Conservation (phyloP, 768 basidiomycete genomes). For the Mycena galopus region DNA sequence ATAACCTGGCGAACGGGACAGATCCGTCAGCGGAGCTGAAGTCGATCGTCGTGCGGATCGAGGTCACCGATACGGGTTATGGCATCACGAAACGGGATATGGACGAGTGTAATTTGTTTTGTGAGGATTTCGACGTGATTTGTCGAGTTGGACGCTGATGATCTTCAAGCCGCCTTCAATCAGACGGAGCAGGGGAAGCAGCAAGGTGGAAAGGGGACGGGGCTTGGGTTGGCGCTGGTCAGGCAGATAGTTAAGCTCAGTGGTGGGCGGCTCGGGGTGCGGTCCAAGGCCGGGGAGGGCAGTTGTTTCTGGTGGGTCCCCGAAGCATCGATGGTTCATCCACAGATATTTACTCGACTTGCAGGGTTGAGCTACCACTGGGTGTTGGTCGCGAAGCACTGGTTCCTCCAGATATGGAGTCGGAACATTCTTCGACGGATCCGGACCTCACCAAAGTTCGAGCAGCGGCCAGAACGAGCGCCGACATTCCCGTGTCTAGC, state of each 20-base stretch:
- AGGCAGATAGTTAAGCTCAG: conserved; percentile 83
- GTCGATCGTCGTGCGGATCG: conserved; percentile 85
- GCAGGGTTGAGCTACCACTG: conserved; percentile 74
- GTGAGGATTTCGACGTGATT: conserved; percentile 52
- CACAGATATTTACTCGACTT: background rate
- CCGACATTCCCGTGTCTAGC: conserved; percentile 34
- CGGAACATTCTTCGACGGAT: conserved; percentile 39
- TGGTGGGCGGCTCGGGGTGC: conserved; percentile 81
- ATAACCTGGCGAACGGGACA: conserved; percentile 58
- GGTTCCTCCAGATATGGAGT: conserved; percentile 43
- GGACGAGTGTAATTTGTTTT: conserved; percentile 77
- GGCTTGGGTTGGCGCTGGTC: conserved; percentile 81
- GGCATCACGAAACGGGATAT: conserved; percentile 71
- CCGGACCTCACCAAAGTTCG: conserved; percentile 39
- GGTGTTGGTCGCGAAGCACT: conserved; percentile 74
- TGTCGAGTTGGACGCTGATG: conserved; percentile 14
- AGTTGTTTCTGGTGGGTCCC: conserved; percentile 46
- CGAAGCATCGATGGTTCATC: background rate
- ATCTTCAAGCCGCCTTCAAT: conserved; percentile 72
- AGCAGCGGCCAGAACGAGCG: conserved; percentile 36
- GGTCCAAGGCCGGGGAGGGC: conserved; percentile 73
- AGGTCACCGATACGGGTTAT: conserved; percentile 81
- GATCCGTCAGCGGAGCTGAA: conserved; percentile 60
- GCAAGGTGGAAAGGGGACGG: conserved; percentile 82
- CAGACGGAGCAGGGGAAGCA: conserved; percentile 83